Evolutionary conservation across 2,329 filamentous ascomycete genomes (phyloP), one percentile per base, ranked within the genome.

Genomic region (Pseudogymnoascus sp.): DNA sequence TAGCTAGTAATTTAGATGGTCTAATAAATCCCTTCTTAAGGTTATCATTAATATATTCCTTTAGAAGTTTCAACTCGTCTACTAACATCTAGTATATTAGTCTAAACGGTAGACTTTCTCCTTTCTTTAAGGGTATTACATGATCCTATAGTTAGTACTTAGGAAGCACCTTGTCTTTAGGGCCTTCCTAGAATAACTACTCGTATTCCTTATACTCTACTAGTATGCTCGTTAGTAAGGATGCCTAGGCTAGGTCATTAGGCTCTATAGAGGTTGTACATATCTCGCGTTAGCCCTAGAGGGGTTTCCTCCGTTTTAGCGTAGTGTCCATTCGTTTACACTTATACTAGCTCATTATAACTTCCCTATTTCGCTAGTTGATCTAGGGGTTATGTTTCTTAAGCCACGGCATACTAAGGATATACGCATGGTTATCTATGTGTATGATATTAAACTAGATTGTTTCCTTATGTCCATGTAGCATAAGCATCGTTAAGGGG

Each of bases 21-120:
- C 59, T 59, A 33, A 72, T 72, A 10, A 62, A 67, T 16, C 67
- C 65, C 37, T 66, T 69, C 29, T 6, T 21, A 35, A 70, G 44
- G 10, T 63, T 65, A 11, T 69, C 42, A 13, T 67, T 33, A 26
- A 72, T 19, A 19, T 71, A 70, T 60, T 67, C 24, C 31, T 42
- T 21, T 11, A 70, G 38, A 14, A 63, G 61, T 11, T 64, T 21
- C 6, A 69, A 47, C 44, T 69, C 61, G 13, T 21, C 44, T 37
- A 47, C 33, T 6, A 40, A 63, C 6, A 68, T 44, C 6, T 26
- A 47, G 44, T 69, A 69, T 29, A 68, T 66, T 29, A 61, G 66
- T 47, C 37, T 7, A 1, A 40, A 40, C n/a, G n/a, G 37, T 40
- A 40, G n/a, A 16, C 37, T 40, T n/a, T 40, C 16, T 3, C 16